Conservation (phyloP, 192 early-diverging fungal species). For the Geosiphon pyriformis region DNA sequence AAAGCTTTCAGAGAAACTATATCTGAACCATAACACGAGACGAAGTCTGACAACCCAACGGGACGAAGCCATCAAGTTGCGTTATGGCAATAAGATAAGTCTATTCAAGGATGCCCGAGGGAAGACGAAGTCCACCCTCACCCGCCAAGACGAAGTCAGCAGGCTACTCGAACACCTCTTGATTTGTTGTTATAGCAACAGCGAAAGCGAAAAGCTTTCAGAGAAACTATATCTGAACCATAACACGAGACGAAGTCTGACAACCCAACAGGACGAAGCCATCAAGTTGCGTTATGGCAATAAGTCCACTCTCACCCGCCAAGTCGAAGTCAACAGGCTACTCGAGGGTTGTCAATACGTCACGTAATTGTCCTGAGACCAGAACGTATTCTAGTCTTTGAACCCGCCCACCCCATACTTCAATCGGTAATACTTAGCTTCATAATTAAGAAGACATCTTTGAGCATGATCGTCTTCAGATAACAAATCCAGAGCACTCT, state of each 20-base stretch:
- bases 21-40: conserved; percentile 10
- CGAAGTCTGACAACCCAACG: conserved; percentile 1
- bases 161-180: conserved; percentile 10
- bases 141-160: conserved; percentile 13
- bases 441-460: conserved; percentile 14
- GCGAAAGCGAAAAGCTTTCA: too few species aligned
- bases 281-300: conserved; percentile 11
- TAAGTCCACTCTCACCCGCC: conserved; percentile 1
- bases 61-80: conserved; percentile 12
- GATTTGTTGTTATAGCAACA: too few species aligned
- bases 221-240: too few species aligned
- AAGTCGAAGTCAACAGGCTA: conserved; percentile 5
- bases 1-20: too few species aligned
- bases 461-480: conserved; percentile 15
- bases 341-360: conserved; percentile 22
- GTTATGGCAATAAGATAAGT: not conserved
- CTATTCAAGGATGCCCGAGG: conserved; percentile 15
- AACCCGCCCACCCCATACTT: conserved; percentile 18
- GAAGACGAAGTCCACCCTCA: conserved; percentile 20
- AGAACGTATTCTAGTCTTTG: conserved; percentile 24
- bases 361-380: conserved; percentile 18
- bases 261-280: conserved; percentile 4
- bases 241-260: conserved; percentile 10
- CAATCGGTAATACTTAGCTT: conserved; percentile 5
- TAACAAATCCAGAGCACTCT: not conserved